Percentiles rank a stretch among this genome's conserved stretches.
Evolutionary conservation across 345 rosid species (phyloP).

Genomic region (Eucalyptus camaldulensis): DNA sequence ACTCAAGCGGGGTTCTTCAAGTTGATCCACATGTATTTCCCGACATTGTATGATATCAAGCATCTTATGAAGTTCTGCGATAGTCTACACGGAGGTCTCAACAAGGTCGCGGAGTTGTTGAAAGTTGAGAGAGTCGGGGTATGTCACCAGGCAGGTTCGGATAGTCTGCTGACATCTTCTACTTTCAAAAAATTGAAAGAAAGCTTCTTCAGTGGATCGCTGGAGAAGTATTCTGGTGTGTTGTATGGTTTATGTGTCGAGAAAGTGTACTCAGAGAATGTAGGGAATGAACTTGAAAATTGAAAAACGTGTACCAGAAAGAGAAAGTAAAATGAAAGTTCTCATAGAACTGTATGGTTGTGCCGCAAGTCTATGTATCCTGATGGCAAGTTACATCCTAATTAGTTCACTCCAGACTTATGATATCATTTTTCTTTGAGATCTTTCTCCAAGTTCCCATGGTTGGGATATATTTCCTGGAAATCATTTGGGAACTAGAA

Average conservation of each 20-base stretch:
- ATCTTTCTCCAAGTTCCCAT: not conserved
- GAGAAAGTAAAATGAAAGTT: not conserved
- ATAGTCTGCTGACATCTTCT: constrained; percentile 82
- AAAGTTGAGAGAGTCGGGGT: constrained; percentile 81
- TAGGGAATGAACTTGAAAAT: not conserved
- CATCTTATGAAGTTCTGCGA: constrained; percentile 85
- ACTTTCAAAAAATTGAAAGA: constrained; percentile 83
- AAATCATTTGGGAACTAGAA: not conserved
- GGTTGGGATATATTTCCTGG: not conserved
- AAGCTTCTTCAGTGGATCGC: constrained; percentile 57
- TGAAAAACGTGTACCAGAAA: not conserved
- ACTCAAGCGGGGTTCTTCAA: constrained; percentile 48
- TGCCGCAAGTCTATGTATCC: not conserved
- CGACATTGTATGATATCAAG: constrained; percentile 69
- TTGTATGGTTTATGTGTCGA: constrained; percentile 90
- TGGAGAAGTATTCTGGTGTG: constrained; percentile 77
- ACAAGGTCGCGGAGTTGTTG: constrained; percentile 76
- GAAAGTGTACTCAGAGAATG: constrained; percentile 22
- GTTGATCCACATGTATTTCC: constrained; percentile 59
- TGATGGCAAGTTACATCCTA: not conserved
- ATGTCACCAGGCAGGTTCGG: constrained; percentile 91
- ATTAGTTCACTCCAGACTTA: not conserved
- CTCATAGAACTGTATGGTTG: not conserved
- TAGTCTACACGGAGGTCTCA: constrained; percentile 82
- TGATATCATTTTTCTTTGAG: not conserved